Evolutionary conservation across 139 green algal genomes (phyloP), one percentile per base, ranked within the genome.

Genomic region (Mychonastes homosphaera): DNA sequence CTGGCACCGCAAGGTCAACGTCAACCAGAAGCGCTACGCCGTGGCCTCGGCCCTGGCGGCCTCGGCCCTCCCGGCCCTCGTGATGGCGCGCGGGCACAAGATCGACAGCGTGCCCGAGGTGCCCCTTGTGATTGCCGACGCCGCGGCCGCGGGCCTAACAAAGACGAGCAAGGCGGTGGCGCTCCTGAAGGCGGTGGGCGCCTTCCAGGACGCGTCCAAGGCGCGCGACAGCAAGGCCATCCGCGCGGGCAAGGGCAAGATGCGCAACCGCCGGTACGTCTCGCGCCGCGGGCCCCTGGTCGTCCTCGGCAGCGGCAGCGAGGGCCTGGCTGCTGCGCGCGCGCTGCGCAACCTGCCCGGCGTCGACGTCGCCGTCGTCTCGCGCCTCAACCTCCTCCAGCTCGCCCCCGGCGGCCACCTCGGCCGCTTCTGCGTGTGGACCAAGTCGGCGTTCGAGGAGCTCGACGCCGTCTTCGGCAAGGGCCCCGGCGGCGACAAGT

Each of bases 1-100:
- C 44, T 99, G 93, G 93, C 93, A 99, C 85, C 69, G 92, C 29
- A 97, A 97, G 83, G 73, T 98, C 64, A 97, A 95, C 83, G 62
- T 97, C 53, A 95, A 92, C 77, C 84, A 94, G 79, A 97, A 97
- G 87, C 84, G 93, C 53, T 93, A 95, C 62, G 92, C 92, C 34
- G 83, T 98, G 23, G 84, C 74, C 44, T 96, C 87, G 26, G 93
- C 93, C 13, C 73, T 99, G 34, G 93, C 93, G 19, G 93, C 93
- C 30, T 93, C 84, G 15, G 93, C 88, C 6, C 64, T 99, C 59
- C 93, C 93, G 40, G 70, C 92, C 13, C 77, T 99, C 51, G 86
- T 99, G 21, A 84, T 97, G 79, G 92, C 93, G 5, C 86, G 90
- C 58, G 93, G 93, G 50, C 93, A 99, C 83, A 66, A 71, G 62